A percentile compares a stretch with the other conserved stretches of the same genome.
These are phyloP conservation scores for Filobasidium uniguttulatum DNA, from an alignment of 1,284 basidiomycete genomes.

Conservation along the genomic window DNA sequence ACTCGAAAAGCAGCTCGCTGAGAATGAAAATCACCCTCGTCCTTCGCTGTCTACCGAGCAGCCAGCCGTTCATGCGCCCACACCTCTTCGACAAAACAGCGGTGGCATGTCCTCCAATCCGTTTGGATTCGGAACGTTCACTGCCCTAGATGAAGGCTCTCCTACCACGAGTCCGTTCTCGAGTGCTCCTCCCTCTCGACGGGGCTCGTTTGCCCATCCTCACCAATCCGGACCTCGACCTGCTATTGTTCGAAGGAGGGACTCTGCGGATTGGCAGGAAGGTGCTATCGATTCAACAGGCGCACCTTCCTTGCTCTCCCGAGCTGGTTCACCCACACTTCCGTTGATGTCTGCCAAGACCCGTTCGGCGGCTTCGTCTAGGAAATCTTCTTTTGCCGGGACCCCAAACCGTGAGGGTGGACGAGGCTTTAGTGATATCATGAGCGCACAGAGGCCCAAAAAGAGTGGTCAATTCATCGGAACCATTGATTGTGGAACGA, in stretches of 20 bases:
- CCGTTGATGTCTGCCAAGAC: conserved; percentile 29
- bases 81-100: background rate
- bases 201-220: conserved; percentile 8
- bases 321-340: conserved; percentile 34
- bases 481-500: conserved; percentile 82
- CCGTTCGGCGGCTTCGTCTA: conserved; percentile 6
- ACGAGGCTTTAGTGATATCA: conserved; percentile 16
- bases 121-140: conserved; percentile 71
- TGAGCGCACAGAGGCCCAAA: conserved; percentile 17
- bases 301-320: conserved; percentile 31
- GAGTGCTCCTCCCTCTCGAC: conserved; percentile 4
- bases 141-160: conserved; percentile 57
- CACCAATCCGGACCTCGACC: conserved; percentile 10
- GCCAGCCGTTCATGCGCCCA: background rate
- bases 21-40: conserved; percentile 3
- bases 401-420: conserved; percentile 18
- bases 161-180: conserved; percentile 5
- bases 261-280: conserved; percentile 5
- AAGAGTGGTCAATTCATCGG: conserved; percentile 56
- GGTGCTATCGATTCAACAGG: conserved; percentile 17
- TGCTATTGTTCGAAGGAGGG: conserved; percentile 9
- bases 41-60: background rate
- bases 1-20: conserved; percentile 1
- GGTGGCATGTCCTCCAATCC: conserved; percentile 17
- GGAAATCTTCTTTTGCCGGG: conserved; percentile 17